Base-by-base conservation (phyloP, 495 filamentous ascomycete genomes). In the Beverwykella pulmonaria region DNA sequence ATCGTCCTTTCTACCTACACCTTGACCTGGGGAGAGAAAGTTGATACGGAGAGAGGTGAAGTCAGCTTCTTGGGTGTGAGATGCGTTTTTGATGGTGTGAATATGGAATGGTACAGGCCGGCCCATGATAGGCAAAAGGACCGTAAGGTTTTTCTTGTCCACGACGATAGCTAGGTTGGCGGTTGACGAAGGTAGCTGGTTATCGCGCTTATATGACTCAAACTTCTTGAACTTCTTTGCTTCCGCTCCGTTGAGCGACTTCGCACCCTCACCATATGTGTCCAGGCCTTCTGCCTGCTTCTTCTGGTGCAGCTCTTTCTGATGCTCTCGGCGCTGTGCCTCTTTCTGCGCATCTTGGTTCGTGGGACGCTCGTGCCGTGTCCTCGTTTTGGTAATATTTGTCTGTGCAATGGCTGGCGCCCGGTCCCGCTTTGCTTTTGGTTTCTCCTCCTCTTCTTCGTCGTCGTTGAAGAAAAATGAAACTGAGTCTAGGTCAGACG, bases 141-240 rank as follows among this genome's bases (percentile, higher is more conserved):
- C 83, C 12, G 93, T 97, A 55, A 86, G 86, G 67, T 90, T 92
- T 79, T 95, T 97, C 58, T 84, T 82, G 75, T 99, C 95, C 36
- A 98, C 90, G 44, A 96, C 85, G 53, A 99, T 89, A 26, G 87
- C 87, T 47, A 98, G 81, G 70, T 96, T 92, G 72, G 88, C 87
- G 66, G 96, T 87, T 77, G 85, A 86, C 10, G 83, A 73, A 1
- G 95, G 95, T 52, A 99, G 86, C 73, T 98, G 93, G 70, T 93
- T 97, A 75, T 99, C 94, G 26, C 95, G 87, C 79, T 98, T 99
- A 80, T 99, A 99, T 0, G 95, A 97, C 77, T 98, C 95, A 74
- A 98, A 99, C 39, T 90, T 89, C 79, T 98, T 98, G 82, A 98
- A 97, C 77, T 91, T 92, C 82, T 98, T 98, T 75, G 93, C 85